phyloP scores from a whole-genome alignment of 1,284 basidiomycete species.

The Boletus austroedulis region DNA sequence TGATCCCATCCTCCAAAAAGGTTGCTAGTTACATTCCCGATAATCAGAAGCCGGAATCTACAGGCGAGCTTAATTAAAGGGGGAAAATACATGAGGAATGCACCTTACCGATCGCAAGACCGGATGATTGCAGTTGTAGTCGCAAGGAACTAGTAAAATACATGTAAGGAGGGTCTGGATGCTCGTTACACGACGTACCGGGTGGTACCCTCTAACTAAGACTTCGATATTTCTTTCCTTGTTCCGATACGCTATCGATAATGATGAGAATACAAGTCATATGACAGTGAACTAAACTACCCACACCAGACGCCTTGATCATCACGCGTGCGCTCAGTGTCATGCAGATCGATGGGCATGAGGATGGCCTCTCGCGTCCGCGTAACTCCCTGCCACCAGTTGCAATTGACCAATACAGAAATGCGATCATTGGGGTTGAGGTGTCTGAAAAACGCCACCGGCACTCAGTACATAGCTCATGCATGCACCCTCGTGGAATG shows the following conservation, averaged over 20 bases:
- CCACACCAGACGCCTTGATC: constrained; percentile 4
- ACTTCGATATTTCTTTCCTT: neutral
- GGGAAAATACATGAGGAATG: neutral
- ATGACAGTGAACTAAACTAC: neutral
- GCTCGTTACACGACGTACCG: constrained; percentile 1
- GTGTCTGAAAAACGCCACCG: neutral
- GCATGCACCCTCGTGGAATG: neutral
- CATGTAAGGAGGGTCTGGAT: neutral
- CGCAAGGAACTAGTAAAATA: constrained; percentile 1
- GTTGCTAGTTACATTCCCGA: constrained; percentile 12
- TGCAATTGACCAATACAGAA: neutral
- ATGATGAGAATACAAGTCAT: neutral
- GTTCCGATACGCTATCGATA: constrained; percentile 6
- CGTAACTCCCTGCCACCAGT: too few species aligned
- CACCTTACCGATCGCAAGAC: constrained; percentile 6
- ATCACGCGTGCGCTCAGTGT: neutral
- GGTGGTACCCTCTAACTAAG: neutral
- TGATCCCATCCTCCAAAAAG: neutral
- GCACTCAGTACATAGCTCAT: neutral
- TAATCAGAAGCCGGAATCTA: constrained; percentile 20
- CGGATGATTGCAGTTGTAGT: constrained; percentile 2
- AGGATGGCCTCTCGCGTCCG: neutral
- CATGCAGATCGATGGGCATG: constrained; percentile 3
- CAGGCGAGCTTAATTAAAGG: neutral
- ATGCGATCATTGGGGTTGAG: constrained; percentile 4